These are phyloP conservation scores for Prunus mume DNA, from an alignment of 306 rosid genomes.

Conservation along the genomic window DNA sequence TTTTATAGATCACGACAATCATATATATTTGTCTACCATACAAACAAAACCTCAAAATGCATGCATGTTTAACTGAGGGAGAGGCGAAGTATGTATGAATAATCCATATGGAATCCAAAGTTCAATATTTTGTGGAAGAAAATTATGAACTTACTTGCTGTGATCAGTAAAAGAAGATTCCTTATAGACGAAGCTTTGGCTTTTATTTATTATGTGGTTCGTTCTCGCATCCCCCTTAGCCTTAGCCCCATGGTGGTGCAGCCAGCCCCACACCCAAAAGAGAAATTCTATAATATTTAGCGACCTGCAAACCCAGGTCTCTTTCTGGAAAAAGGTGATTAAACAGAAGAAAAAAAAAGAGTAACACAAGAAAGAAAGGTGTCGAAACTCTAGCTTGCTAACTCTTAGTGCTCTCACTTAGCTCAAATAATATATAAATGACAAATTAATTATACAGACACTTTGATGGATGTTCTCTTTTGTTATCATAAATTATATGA, in stretches of 20 bases:
- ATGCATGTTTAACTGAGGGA: too few relatives aligned
- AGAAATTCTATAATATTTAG: slow-evolving; percentile 27
- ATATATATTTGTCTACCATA: too few relatives aligned
- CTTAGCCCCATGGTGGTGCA: neutral
- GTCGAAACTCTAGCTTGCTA: slow-evolving; percentile 4
- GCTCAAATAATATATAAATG: slow-evolving; percentile 30
- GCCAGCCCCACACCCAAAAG: slow-evolving; percentile 51
- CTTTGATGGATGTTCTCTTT: neutral
- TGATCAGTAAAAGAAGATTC: slow-evolving; percentile 20
- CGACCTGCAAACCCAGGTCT: slow-evolving; percentile 43
- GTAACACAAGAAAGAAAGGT: slow-evolving; percentile 31
- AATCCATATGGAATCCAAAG: too few relatives aligned
- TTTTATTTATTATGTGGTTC: neutral
- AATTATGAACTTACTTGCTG: neutral
- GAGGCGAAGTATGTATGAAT: too few relatives aligned
- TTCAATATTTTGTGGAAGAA: neutral
- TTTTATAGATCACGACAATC: too few relatives aligned
- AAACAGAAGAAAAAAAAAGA: slow-evolving; percentile 19
- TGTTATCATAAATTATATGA: slow-evolving; percentile 19
- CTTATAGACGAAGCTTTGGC: slow-evolving; percentile 56
- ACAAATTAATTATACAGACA: slow-evolving; percentile 28
- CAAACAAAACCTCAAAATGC: too few relatives aligned
- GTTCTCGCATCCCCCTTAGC: neutral
- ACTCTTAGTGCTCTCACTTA: neutral
- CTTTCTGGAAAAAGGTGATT: slow-evolving; percentile 36